Base-by-base conservation (phyloP, 331 rosid species). In the Spiraea crenata region DNA sequence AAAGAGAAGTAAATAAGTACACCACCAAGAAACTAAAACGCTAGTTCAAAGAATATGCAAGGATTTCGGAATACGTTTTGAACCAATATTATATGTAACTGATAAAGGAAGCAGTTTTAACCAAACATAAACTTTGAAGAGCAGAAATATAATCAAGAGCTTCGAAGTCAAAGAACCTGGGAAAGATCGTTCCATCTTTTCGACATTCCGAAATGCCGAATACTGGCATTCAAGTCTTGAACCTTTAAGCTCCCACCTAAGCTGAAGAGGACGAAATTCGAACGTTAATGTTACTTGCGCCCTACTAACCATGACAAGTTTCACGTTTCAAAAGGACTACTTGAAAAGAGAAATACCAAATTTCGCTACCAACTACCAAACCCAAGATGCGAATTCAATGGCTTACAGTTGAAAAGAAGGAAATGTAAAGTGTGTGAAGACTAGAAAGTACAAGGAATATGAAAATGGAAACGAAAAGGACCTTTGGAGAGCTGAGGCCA, bases 191-290 rank as follows among this genome's bases (percentile, higher is more conserved):
- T 78, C 41, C 79, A 83, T 72, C 85, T 83, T 69, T 81, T 85
- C 70, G 65, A 82, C 70, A 31, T 74, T 41, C 87, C 96, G 38
- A 90, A 87, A 61, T 86, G 82, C 37, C 89, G 84, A 65, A 93
- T 68, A 47, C 83, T 76, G n/a, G 89, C 87, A 84, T 93, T 93
- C 54, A 91, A 78, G 79, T 93, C 97, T 82, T 87, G 92, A 20
- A 83, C 89, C 20, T 83, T 82, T 82, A 93, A 84, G 31, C 48
- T 40, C 59, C 75, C 85, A 65, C 92, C 95, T 10, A 82, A 80
- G 64, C 96, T 89, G 85, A 78, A 64, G 45, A 67, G 63, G 13
- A n/a, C n/a, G n/a, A n/a, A n/a, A n/a, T n/a, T n/a, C n/a, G 7
- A 69, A 41, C 52, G 10, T 31, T 20, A 11, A 50, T 38, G 63